Base-by-base conservation (phyloP, 306 rosid species). In the Cucurbita ficifolia region DNA sequence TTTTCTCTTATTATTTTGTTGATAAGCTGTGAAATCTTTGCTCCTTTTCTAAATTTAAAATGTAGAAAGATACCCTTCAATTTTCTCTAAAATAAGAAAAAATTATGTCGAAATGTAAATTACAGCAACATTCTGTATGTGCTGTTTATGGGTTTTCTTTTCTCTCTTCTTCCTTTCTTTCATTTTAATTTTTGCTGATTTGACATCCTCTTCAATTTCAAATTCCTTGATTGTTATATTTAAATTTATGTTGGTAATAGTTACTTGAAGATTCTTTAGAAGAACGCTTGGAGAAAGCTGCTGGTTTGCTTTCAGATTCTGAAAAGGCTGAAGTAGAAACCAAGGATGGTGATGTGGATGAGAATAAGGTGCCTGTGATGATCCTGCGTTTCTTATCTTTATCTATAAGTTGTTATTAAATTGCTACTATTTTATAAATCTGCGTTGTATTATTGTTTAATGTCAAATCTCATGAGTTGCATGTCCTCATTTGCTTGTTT, bases 251-350 rank as follows among this genome's bases (percentile, higher is more conserved):
- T 60, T 76, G 78, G 33, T 77, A 13, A 13, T 77, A 91, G 99
- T 81, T 91, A 86, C 97, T 95, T 48, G 96, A 95, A 86, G 97
- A 91, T 81, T 88, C 96, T 61, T 79, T 95, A 10, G 96, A 95
- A 80, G 97, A 91, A 60, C 84, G 96, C 81, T 78, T 83, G 82
- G 99, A 91, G 79, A 95, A 91, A 87, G 80, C 87, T 4, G 96
- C 86, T 69, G 83, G 79, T 72, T 84, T 89, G 80, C 79, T 86
- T 83, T 87, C 90, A 40, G 97, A 95, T 84, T 83, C 96, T 78
- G 99, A 94, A 75, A 91, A 83, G 77, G 90, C 85, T 3, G 99
- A 94, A 14, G 99, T 95, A 48, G 97, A 91, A 82, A 76, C 80
- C 51, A 94, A 91, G 83, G 97, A 94, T 57, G 90, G 86, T 62